phyloP scores from a whole-genome alignment of 1,284 basidiomycete genomes.

The Moniliophthora roreri region DNA sequence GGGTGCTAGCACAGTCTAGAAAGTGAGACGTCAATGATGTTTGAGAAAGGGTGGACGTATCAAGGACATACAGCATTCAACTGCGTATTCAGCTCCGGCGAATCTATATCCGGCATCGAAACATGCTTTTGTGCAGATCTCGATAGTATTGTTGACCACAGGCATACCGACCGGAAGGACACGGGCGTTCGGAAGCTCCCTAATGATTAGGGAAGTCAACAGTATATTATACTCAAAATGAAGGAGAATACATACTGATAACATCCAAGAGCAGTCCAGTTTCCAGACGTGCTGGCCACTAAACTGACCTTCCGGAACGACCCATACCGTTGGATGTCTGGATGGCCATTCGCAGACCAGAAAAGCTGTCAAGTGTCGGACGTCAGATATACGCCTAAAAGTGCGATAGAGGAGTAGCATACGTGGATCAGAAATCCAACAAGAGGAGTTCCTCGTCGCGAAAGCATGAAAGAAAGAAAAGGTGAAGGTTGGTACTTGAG shows the following conservation, averaged over 20 bases:
- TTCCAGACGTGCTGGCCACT: slow-evolving; percentile 31
- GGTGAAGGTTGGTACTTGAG: no score
- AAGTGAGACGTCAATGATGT: background rate
- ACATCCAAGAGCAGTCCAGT: slow-evolving; percentile 64
- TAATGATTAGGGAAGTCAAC: slow-evolving; percentile 42
- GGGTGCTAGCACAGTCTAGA: slow-evolving; percentile 52
- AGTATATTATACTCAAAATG: slow-evolving; percentile 12
- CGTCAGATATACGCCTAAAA: no score
- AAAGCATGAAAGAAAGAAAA: no score
- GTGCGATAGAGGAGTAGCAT: no score
- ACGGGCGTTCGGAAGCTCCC: slow-evolving; percentile 44
- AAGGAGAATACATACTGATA: slow-evolving; percentile 48
- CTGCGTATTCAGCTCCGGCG: slow-evolving; percentile 23
- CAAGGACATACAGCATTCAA: slow-evolving; percentile 45
- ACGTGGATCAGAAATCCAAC: no score
- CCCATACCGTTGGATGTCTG: no score
- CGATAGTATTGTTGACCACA: slow-evolving; percentile 51
- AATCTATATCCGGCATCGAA: slow-evolving; percentile 57
- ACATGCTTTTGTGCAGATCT: slow-evolving; percentile 62
- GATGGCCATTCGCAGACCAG: no score
- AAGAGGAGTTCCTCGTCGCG: no score
- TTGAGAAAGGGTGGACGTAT: no score
- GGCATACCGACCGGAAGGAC: slow-evolving; percentile 43
- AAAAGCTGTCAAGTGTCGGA: no score
- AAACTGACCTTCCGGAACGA: no score